A percentile compares a stretch with the other conserved stretches of the same genome.
Conservation (phyloP, 129 eudicot genomes). For the Saussurea involucrata region DNA sequence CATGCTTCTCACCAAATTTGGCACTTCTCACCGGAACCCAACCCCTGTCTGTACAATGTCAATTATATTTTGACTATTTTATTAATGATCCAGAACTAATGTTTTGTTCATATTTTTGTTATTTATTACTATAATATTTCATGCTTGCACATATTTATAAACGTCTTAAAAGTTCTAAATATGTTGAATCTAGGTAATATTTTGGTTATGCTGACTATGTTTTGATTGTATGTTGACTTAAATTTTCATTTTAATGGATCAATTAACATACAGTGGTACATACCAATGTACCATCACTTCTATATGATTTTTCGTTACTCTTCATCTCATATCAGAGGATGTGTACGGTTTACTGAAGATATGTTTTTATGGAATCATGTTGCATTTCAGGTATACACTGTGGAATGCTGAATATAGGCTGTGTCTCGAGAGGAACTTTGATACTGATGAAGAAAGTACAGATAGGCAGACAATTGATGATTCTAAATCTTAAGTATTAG, state of each 20-base stretch:
- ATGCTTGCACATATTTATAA: background rate
- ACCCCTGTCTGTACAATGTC: background rate
- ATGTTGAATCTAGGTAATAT: background rate
- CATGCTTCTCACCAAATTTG: too few relatives aligned
- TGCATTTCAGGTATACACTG: conserved; percentile 71
- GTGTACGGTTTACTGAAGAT: background rate
- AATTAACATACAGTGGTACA: background rate
- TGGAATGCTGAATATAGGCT: conserved; percentile 97
- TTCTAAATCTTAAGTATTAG: conserved; percentile 43
- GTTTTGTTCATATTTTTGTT: background rate
- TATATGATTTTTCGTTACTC: background rate
- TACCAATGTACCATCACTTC: background rate
- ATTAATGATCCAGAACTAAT: background rate
- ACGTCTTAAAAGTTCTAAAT: background rate
- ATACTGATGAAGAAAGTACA: conserved; percentile 46
- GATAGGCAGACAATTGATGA: conserved; percentile 41
- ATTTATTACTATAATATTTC: background rate
- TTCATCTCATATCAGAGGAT: background rate
- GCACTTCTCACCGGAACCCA: too few relatives aligned
- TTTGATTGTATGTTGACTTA: background rate
- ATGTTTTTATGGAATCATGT: background rate
- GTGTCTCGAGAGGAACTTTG: conserved; percentile 90
- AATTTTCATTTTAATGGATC: background rate
- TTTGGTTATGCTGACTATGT: background rate
- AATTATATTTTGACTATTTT: background rate